Percentiles rank a stretch among this genome's conserved stretches.
Conservation (phyloP, 805 yeast genomes). For the Myxozyma udenii region DNA sequence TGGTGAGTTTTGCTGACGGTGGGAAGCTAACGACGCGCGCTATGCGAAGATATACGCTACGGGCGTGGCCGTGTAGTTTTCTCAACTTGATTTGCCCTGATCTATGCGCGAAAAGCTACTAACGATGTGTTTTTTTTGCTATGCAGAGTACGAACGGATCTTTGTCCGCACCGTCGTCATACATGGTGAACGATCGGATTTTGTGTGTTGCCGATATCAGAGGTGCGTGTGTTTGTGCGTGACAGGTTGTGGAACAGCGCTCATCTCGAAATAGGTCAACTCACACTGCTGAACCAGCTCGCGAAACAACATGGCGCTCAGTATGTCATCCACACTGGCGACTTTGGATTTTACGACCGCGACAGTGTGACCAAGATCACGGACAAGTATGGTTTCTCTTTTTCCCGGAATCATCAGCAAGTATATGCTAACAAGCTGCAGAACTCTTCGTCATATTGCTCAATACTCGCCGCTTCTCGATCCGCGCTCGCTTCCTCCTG, state of each 20-base stretch:
- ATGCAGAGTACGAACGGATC: conserved; percentile 20
- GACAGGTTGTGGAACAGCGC: no score
- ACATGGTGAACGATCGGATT: conserved; percentile 17
- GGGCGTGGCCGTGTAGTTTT: no score
- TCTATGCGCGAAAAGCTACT: no score
- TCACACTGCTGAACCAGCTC: conserved; percentile 49
- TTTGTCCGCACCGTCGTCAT: conserved; percentile 3
- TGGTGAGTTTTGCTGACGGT: no score
- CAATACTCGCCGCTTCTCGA: conserved; percentile 62
- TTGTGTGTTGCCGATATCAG: conserved; percentile 28
- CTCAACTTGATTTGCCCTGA: no score
- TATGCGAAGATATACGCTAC: no score
- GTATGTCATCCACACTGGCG: conserved; percentile 67
- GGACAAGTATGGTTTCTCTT: conserved; percentile 47
- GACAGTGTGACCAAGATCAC: conserved; percentile 53
- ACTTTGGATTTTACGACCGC: conserved; percentile 70
- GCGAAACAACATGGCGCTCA: conserved; percentile 50
- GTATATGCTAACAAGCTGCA: conserved; percentile 5
- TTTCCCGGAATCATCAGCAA: not conserved
- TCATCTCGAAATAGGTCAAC: no score
- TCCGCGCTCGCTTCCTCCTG: conserved; percentile 47
- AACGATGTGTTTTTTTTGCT: no score
- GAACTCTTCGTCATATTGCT: conserved; percentile 55
- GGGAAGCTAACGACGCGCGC: no score
- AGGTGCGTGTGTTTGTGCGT: conserved; percentile 13